A percentile compares a stretch with the other conserved stretches of the same genome.
These are phyloP conservation scores for Globisporangium spinosum DNA, from an alignment of 352 stramenopile genomes.

Conservation along the genomic window DNA sequence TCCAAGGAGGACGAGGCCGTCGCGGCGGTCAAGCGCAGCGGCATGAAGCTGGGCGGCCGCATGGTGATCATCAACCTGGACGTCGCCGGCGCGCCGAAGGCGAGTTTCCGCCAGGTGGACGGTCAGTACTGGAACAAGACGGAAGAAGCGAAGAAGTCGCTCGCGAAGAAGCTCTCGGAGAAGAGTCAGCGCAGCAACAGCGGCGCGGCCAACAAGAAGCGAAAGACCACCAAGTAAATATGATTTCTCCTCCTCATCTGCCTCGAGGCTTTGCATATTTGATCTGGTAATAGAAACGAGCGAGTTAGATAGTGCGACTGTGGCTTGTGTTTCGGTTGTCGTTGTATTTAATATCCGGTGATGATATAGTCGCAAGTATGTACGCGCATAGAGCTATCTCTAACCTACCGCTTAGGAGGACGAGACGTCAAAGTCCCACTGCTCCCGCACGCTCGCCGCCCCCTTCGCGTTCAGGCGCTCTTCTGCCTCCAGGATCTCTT, in stretches of 20 bases:
- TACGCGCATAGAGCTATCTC: background rate
- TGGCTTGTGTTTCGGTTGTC: background rate
- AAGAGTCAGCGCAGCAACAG: slow-evolving; percentile 42
- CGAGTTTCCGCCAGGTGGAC: slow-evolving; percentile 85
- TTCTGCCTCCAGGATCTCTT: slow-evolving; percentile 81
- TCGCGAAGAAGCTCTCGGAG: slow-evolving; percentile 69
- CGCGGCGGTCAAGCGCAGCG: slow-evolving; percentile 64
- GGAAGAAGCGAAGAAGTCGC: slow-evolving; percentile 79
- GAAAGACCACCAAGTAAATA: slow-evolving; percentile 29
- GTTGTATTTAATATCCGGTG: slow-evolving; percentile 2
- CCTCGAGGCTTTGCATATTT: slow-evolving; percentile 2
- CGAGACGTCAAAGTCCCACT: slow-evolving; percentile 81
- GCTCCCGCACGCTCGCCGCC: slow-evolving; percentile 64
- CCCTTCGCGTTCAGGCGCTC: slow-evolving; percentile 64
- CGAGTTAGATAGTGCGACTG: background rate
- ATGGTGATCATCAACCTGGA: slow-evolving; percentile 93
- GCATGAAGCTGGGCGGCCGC: slow-evolving; percentile 85
- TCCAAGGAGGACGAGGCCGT: slow-evolving; percentile 71
- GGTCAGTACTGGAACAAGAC: slow-evolving; percentile 88
- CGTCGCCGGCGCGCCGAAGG: slow-evolving; percentile 86
- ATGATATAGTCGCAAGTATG: background rate
- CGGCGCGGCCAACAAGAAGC: slow-evolving; percentile 36
- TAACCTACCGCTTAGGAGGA: slow-evolving; percentile 13
- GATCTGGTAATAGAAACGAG: slow-evolving; percentile 6
- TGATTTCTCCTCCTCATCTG: background rate